Evolutionary conservation across 2,329 filamentous ascomycete species (phyloP), one percentile per base, ranked within the genome.

Genomic region (Hypoxylon sp.): DNA sequence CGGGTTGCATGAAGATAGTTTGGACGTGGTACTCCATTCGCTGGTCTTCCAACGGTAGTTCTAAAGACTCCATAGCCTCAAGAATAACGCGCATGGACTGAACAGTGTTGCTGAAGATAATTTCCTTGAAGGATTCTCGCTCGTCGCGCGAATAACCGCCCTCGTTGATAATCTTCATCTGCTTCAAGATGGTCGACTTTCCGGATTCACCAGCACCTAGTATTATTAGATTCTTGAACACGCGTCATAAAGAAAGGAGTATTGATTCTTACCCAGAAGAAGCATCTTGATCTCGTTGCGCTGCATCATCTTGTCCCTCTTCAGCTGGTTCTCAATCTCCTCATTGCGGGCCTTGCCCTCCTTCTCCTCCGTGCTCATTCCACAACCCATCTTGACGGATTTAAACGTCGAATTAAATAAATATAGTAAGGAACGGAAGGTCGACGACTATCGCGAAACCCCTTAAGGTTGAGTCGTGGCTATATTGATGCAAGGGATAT

Each of bases 231-330:
- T 57, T 22, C 42, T 59, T 58, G n/a, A n/a, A 29, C 59, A 63
- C 26, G 24, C n/a, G 24, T 48, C 14, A 33, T 44, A 11, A 35
- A n/a, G 29, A 44, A 37, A n/a, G 26, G 2, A 13, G 4, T 42
- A 29, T 58, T 1, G 35, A 17, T 67, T 86, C 91, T 80, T 89
- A 98, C 96, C 96, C 78, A 99, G 91, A 78, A 99, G 89, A 77
- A 99, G 87, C 96, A 99, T 98, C 90, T 99, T 99, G 87, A 99
- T 99, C 85, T 99, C 96, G 77, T 99, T 99, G 78, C 95, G 92
- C 86, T 98, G 94, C 87, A 97, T 92, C 93, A 98, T 93, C 85
- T 97, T 97, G 81, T 99, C 96, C 82, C 94, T 90, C 90, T 98
- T 98, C 81, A 98, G 87, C 87, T 98, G 95, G 83, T 98, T 98